These are phyloP conservation scores for Sporothrix euskadiensis DNA, from an alignment of 2,329 filamentous ascomycete genomes.

Conservation along the genomic window DNA sequence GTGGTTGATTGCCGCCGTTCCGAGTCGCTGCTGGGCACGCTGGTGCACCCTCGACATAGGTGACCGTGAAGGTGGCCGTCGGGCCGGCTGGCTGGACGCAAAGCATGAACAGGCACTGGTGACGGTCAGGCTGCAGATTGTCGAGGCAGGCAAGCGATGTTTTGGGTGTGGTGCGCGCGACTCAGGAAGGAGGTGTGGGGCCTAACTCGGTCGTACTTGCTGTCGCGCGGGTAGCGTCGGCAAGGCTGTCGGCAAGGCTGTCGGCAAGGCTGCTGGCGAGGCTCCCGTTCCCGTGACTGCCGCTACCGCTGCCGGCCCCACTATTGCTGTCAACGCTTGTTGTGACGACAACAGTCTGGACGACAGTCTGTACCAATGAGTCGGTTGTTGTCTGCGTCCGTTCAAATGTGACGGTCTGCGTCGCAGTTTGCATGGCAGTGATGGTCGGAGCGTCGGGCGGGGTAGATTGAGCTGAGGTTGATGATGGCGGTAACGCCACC, in stretches of 20 bases:
- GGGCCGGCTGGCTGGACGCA: conserved; percentile 18
- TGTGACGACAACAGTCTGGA: conserved; percentile 8
- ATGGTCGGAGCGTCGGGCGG: neutral
- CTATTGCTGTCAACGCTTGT: neutral
- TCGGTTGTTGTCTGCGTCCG: conserved; percentile 16
- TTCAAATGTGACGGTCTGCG: conserved; percentile 6
- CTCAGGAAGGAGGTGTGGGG: neutral
- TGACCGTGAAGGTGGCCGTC: conserved; percentile 24
- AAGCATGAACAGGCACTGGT: conserved; percentile 29
- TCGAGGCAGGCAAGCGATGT: conserved; percentile 27
- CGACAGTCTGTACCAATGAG: conserved; percentile 7
- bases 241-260: neutral
- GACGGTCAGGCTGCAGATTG: conserved; percentile 26
- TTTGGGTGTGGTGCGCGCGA: conserved; percentile 15
- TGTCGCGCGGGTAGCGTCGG: neutral
- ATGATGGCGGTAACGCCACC: neutral
- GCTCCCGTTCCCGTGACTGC: neutral
- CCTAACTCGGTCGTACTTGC: neutral
- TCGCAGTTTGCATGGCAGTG: conserved; percentile 23
- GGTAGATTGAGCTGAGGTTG: neutral
- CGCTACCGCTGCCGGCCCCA: neutral
- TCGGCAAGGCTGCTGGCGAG: neutral
- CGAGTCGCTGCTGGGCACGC: conserved; percentile 15
- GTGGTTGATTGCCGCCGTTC: neutral
- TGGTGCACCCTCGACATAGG: conserved; percentile 13